phyloP scores from a whole-genome alignment of 441 rosid species.

The Manihot esculenta region DNA sequence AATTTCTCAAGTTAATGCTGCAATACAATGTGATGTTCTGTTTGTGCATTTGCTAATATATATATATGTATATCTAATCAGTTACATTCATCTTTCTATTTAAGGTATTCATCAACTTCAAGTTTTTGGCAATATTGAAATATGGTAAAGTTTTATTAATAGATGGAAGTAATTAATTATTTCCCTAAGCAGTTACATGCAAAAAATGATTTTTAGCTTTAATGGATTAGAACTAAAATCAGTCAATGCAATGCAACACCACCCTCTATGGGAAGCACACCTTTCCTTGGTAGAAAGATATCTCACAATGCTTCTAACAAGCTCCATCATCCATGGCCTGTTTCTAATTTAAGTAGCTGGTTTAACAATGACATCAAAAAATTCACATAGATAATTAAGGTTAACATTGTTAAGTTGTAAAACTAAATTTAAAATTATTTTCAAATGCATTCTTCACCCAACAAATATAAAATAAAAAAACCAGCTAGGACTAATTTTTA shows the following conservation, averaged over 20 bases:
- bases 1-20: background rate
- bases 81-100: slow-evolving; percentile 2
- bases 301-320: background rate
- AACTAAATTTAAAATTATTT: no score
- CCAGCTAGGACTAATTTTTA: no score
- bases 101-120: background rate
- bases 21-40: background rate
- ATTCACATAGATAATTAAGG: background rate
- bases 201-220: background rate
- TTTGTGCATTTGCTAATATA: background rate
- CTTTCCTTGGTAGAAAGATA: no score
- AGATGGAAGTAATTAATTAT: background rate
- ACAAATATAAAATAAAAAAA: no score
- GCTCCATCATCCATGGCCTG: background rate
- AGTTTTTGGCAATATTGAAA: background rate
- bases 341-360: background rate
- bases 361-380: background rate
- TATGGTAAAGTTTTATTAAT: background rate
- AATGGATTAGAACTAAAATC: background rate
- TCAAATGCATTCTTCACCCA: no score
- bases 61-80: no score
- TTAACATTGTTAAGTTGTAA: background rate
- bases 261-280: background rate
- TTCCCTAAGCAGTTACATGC: background rate
- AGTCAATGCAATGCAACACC: background rate